Evolutionary conservation across 2,329 filamentous ascomycete genomes (phyloP).

Genomic region (Fusarium nygamai): DNA sequence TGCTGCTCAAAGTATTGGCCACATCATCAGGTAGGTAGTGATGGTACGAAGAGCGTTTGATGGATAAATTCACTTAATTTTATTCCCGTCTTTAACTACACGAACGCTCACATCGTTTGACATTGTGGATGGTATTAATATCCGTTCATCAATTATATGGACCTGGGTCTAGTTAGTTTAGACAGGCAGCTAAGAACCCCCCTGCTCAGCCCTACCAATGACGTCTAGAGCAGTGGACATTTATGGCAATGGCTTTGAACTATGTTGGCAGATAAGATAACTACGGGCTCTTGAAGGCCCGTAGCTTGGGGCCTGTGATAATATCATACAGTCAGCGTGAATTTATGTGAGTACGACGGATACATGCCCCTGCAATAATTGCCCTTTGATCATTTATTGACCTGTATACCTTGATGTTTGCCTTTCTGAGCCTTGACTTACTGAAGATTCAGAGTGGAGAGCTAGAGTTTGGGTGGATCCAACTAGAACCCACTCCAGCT

Average conservation of each 20-base stretch:
- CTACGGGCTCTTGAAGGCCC: not conserved
- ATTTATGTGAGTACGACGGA: not conserved
- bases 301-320: not conserved
- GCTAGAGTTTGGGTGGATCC: not conserved
- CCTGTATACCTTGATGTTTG: not conserved
- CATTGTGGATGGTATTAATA: not conserved
- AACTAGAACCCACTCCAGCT: not conserved
- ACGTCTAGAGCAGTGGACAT: not conserved
- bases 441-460: not conserved
- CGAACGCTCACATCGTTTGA: not conserved
- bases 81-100: not conserved
- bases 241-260: not conserved
- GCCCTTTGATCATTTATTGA: not conserved
- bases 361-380: not conserved
- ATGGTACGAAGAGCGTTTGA: not conserved
- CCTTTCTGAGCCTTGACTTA: not conserved
- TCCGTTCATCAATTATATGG: not conserved
- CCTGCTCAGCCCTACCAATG: slow-evolving; percentile 29
- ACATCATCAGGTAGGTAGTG: not conserved
- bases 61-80: not conserved
- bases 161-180: not conserved
- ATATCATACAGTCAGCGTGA: not conserved
- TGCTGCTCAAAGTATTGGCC: not conserved
- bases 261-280: not conserved
- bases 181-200: not conserved